Evolutionary conservation across 2,329 filamentous ascomycete species (phyloP).

Genomic region (Alternaria angustiovoidea): DNA sequence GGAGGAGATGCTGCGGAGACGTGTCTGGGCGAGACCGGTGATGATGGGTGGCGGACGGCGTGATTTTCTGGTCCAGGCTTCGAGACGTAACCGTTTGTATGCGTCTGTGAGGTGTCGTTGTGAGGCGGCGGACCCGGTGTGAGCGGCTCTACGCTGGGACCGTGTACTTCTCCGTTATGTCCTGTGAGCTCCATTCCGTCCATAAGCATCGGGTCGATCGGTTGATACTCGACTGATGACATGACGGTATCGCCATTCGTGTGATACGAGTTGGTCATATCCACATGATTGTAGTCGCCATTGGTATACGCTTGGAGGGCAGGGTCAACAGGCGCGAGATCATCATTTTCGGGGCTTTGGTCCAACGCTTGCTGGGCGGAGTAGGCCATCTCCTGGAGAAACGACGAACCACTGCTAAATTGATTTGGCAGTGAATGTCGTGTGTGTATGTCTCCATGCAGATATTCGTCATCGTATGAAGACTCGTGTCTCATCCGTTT

Average conservation of each 20-base stretch:
- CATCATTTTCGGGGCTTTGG: conserved; percentile 30
- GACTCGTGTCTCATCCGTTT: conserved; percentile 44
- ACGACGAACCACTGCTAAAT: conserved; percentile 27
- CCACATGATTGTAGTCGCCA: conserved; percentile 24
- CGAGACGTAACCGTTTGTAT: conserved; percentile 23
- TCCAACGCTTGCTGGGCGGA: conserved; percentile 41
- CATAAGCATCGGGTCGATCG: conserved; percentile 25
- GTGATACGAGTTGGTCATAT: conserved; percentile 23
- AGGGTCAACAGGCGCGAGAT: conserved; percentile 41
- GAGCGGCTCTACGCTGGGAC: conserved; percentile 37
- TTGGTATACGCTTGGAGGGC: conserved; percentile 36
- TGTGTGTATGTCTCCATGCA: conserved; percentile 32
- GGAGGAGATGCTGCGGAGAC: conserved; percentile 20
- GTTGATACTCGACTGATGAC: conserved; percentile 45
- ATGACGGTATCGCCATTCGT: conserved; percentile 39
- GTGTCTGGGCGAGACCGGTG: conserved; percentile 32
- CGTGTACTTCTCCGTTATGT: conserved; percentile 21
- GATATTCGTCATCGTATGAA: conserved; percentile 32
- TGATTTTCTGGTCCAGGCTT: conserved; percentile 16
- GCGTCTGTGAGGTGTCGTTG: conserved; percentile 14
- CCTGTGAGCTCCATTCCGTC: conserved; percentile 23
- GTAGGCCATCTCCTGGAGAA: conserved; percentile 39
- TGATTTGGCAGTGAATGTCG: conserved; percentile 36
- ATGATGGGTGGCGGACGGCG: conserved; percentile 26
- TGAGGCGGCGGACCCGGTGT: conserved; percentile 33